These are phyloP conservation scores for Globisporangium cylindrosporum DNA, from an alignment of 352 stramenopile genomes.

Conservation along the genomic window DNA sequence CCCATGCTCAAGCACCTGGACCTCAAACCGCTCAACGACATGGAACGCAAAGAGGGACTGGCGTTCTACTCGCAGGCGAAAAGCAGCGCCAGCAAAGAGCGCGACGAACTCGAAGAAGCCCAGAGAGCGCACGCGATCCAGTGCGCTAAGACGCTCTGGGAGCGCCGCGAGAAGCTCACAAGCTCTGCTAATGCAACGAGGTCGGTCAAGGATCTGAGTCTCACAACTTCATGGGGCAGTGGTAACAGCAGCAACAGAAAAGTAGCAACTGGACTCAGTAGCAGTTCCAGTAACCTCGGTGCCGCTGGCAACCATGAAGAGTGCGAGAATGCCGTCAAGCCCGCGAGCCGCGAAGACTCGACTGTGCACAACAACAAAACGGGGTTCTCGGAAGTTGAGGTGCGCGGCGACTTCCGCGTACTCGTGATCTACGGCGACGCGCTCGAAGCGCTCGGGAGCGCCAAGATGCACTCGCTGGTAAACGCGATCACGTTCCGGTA, in stretches of 20 bases:
- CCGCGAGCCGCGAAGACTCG: constrained; percentile 45
- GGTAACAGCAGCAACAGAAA: constrained; percentile 10
- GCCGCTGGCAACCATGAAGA: constrained; percentile 22
- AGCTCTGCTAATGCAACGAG: not conserved
- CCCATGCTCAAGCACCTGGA: constrained; percentile 84
- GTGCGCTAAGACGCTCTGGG: constrained; percentile 43
- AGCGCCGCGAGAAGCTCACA: constrained; percentile 16
- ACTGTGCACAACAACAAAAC: constrained; percentile 47
- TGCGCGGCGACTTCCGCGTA: constrained; percentile 64
- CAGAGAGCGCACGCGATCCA: constrained; percentile 51
- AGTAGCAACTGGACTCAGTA: not conserved
- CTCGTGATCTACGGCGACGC: constrained; percentile 68
- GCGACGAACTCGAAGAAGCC: constrained; percentile 43
- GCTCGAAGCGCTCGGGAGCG: constrained; percentile 55
- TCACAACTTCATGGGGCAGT: constrained; percentile 9
- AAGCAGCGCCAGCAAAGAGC: constrained; percentile 33
- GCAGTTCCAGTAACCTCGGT: not conserved
- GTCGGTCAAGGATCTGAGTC: constrained; percentile 5
- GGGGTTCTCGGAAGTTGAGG: constrained; percentile 71
- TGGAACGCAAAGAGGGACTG: constrained; percentile 62
- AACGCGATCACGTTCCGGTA: constrained; percentile 71
- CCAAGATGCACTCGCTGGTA: constrained; percentile 48
- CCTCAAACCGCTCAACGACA: constrained; percentile 68
- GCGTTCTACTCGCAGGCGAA: constrained; percentile 26
- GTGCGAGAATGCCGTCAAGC: constrained; percentile 24